Conservation (phyloP, 2,329 filamentous ascomycete species). For the Aspergillus flavus region DNA sequence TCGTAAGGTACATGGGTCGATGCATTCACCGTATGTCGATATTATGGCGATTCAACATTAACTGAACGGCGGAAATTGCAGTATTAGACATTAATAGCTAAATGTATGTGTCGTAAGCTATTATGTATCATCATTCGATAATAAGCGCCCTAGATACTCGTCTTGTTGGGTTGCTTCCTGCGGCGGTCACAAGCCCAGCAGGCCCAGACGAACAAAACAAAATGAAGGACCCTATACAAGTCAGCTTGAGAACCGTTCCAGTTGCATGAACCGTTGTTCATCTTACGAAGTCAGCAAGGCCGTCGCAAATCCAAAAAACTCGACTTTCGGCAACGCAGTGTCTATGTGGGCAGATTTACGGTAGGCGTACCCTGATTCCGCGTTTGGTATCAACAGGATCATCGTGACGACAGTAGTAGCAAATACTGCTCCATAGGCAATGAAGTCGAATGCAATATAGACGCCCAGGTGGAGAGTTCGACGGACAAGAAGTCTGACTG, state of each 20-base stretch:
- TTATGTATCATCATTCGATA: background rate
- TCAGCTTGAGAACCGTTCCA: background rate
- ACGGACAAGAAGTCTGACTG: background rate
- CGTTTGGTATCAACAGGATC: background rate
- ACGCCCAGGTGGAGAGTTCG: background rate
- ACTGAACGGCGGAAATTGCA: background rate
- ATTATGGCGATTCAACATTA: background rate
- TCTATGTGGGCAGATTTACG: background rate
- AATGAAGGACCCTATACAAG: background rate
- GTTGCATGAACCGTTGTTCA: no score
- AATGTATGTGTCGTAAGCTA: background rate
- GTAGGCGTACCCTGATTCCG: background rate
- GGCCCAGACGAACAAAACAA: constrained; percentile 5
- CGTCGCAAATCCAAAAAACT: background rate
- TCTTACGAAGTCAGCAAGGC: background rate
- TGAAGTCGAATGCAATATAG: constrained; percentile 5
- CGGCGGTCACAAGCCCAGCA: constrained; percentile 1
- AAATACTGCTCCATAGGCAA: background rate
- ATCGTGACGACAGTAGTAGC: background rate
- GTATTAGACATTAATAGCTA: background rate
- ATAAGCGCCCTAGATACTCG: background rate
- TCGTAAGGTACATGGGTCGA: no score
- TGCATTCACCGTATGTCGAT: background rate
- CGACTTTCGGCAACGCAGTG: background rate
- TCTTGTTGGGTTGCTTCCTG: background rate